phyloP scores from a whole-genome alignment of 805 yeast species.

The Sugiyamaella marilandica region DNA sequence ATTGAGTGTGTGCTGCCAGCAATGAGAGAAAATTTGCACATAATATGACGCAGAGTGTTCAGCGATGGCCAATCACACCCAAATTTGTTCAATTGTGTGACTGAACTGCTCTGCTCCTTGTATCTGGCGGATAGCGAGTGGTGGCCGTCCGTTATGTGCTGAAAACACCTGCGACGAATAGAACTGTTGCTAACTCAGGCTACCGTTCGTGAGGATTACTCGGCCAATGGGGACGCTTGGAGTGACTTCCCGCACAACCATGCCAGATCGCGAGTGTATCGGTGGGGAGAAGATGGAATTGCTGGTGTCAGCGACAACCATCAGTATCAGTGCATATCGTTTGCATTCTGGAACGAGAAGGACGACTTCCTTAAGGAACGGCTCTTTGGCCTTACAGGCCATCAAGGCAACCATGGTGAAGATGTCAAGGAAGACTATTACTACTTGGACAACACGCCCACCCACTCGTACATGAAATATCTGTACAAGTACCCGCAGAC shows the following conservation, averaged over 20 bases:
- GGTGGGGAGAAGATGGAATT: constrained; percentile 96
- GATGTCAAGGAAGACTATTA: constrained; percentile 69
- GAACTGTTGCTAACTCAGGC: constrained; percentile 23
- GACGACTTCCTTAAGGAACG: constrained; percentile 83
- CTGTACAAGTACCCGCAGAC: constrained; percentile 89
- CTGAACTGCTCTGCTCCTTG: neutral
- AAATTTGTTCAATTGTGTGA: too few relatives aligned
- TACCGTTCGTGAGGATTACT: constrained; percentile 73
- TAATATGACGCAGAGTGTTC: too few relatives aligned
- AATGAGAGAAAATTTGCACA: too few relatives aligned
- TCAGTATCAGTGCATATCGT: constrained; percentile 67
- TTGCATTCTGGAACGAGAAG: constrained; percentile 89
- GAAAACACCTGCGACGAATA: neutral
- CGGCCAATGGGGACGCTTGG: constrained; percentile 88
- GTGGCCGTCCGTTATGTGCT: neutral
- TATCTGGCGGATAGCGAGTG: neutral
- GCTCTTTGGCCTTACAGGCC: constrained; percentile 82
- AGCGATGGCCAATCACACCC: too few relatives aligned
- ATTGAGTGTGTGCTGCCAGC: too few relatives aligned
- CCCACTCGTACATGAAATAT: constrained; percentile 89
- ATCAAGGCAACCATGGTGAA: constrained; percentile 94
- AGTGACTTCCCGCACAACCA: constrained; percentile 80
- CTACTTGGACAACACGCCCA: constrained; percentile 86
- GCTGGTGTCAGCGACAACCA: constrained; percentile 86
- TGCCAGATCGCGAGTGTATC: constrained; percentile 69